phyloP scores from a whole-genome alignment of 305 asterid species.

The Ruellia speciosa region DNA sequence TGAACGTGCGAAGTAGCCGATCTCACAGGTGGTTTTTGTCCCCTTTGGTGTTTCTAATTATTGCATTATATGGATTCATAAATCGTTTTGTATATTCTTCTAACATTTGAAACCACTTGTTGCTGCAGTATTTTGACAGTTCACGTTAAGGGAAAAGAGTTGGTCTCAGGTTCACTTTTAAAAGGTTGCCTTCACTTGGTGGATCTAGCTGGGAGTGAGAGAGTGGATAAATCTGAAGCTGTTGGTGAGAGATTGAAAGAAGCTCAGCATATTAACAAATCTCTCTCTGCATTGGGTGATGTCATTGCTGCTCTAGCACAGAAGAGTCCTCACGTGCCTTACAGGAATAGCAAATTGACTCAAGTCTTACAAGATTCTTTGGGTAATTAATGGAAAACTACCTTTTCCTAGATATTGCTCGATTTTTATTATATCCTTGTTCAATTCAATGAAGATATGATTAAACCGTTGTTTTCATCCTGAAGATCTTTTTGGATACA shows the following conservation, averaged over 20 bases:
- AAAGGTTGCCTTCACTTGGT: slow-evolving; percentile 90
- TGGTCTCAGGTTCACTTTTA: slow-evolving; percentile 59
- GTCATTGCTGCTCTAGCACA: slow-evolving; percentile 93
- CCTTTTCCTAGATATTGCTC: neutral
- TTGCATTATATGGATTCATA: slow-evolving; percentile 4
- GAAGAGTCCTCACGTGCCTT: slow-evolving; percentile 78
- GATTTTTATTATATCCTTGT: neutral
- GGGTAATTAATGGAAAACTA: slow-evolving; percentile 31
- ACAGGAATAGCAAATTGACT: slow-evolving; percentile 88
- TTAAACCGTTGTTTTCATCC: neutral
- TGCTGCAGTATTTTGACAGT: slow-evolving; percentile 79
- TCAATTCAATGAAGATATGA: neutral
- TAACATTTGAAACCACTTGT: slow-evolving; percentile 16
- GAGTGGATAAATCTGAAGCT: slow-evolving; percentile 91
- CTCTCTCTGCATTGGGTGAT: slow-evolving; percentile 89
- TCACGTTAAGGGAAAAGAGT: slow-evolving; percentile 79
- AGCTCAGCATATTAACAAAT: slow-evolving; percentile 84
- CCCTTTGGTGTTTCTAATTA: neutral
- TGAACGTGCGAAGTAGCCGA: slow-evolving; percentile 80
- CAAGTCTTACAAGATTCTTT: slow-evolving; percentile 91
- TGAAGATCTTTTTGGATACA: neutral
- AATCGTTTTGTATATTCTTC: slow-evolving; percentile 5
- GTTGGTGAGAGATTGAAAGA: slow-evolving; percentile 89
- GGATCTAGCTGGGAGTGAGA: slow-evolving; percentile 90
- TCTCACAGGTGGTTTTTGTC: slow-evolving; percentile 58